Evolutionary conservation across 768 basidiomycete genomes (phyloP).

Genomic region (Lentinula detonsa): DNA sequence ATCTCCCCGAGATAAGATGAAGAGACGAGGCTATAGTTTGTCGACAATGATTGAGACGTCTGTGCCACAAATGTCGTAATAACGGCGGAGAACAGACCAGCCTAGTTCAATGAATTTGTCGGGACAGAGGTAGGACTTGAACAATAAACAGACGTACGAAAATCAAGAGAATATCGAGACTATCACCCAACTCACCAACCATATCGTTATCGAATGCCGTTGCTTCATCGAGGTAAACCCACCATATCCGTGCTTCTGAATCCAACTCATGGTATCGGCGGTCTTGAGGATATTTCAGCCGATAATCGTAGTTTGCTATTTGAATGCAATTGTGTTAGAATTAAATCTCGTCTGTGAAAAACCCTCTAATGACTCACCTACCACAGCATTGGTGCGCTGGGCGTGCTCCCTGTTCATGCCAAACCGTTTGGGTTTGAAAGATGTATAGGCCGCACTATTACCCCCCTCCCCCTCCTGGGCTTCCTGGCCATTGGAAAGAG

Average conservation of each 20-base stretch:
- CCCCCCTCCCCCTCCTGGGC: not conserved
- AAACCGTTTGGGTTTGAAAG: not conserved
- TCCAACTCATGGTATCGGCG: slow-evolving; percentile 11
- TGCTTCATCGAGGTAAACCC: slow-evolving; percentile 26
- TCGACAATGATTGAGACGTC: slow-evolving; percentile 26
- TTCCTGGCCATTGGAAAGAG: not conserved
- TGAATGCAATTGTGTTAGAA: not conserved
- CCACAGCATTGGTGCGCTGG: not conserved
- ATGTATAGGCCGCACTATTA: not conserved
- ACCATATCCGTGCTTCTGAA: slow-evolving; percentile 34
- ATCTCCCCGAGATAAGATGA: slow-evolving; percentile 23
- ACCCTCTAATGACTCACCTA: not conserved
- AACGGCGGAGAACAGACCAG: slow-evolving; percentile 34
- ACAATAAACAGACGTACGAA: slow-evolving; percentile 20
- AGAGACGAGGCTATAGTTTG: slow-evolving; percentile 17
- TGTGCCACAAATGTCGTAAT: slow-evolving; percentile 32
- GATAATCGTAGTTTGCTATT: not conserved
- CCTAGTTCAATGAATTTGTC: slow-evolving; percentile 24
- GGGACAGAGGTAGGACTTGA: not conserved
- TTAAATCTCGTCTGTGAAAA: not conserved
- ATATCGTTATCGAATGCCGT: slow-evolving; percentile 24
- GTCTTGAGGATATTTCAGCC: not conserved
- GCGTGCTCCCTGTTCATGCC: not conserved
- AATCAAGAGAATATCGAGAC: slow-evolving; percentile 33
- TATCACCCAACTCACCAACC: slow-evolving; percentile 29